Base-by-base conservation (phyloP, 2,329 filamentous ascomycete genomes). In the Shiraia bambusicola region DNA sequence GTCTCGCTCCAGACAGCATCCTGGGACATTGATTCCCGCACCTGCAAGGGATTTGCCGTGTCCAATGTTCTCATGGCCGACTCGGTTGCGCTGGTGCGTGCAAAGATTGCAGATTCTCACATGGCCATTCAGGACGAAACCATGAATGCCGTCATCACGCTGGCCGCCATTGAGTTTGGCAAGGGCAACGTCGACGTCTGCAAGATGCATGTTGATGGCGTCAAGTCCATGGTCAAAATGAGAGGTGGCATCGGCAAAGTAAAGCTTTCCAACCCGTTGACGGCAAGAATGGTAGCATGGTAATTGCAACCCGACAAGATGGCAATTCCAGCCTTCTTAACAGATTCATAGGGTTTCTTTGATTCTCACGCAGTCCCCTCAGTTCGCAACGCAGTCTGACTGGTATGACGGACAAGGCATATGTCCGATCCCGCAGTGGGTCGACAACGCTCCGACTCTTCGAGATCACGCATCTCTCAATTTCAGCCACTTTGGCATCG, bases 1-100 rank as follows among this genome's bases (percentile, higher is more conserved):
- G 78, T 82, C 16, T 81, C 78, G 2, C 65, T 82, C 10, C 79
- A 81, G 52, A 81, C 79, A 4, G 79, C 79, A 28, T 81, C 71
- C 27, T 70, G 81, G 0, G 78, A 82, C 42, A 72, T 80, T 22
- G 79, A 82, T 50, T 45, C 76, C 9, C 52, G 69, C 10, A 77
- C 76, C 1, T 74, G 73, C 37, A 77, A 70, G 39, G 78, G 79
- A 0, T 81, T 81, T 42, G 69, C 66, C 9, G 69, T 67, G 3
- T 82, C 79, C 0, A 77, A 80, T 22, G 55, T 79, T 2, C 70
- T 82, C 24, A 82, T 82, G 79, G 67, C 66, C 1, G 79, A 82
- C 51, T 81, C 78, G 0, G 75, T 82, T 4, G 66, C 75, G 2
- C 47, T 82, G 12, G 61, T 82, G 2, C 63, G 79, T 27, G 70